Conservation (phyloP, 345 rosid genomes). For the Combretum micranthum region DNA sequence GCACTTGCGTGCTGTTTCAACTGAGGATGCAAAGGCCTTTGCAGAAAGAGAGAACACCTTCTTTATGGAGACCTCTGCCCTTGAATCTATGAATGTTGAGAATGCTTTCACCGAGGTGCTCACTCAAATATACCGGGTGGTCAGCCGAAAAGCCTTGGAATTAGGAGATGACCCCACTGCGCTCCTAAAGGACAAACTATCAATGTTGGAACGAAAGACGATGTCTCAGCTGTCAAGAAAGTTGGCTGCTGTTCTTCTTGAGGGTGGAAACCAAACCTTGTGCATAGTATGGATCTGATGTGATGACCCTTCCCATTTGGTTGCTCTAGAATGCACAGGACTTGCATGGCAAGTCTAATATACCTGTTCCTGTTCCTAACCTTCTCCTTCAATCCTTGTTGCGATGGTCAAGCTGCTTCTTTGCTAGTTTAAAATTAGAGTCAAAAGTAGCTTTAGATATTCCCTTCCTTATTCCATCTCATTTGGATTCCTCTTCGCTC, state of each 20-base stretch:
- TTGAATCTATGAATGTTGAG: conserved; percentile 74
- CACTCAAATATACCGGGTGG: conserved; percentile 70
- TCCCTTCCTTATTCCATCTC: no score
- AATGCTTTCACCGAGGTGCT: conserved; percentile 77
- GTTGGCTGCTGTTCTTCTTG: conserved; percentile 59
- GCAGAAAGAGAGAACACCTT: conserved; percentile 67
- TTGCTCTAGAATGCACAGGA: background rate
- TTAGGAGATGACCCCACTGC: conserved; percentile 56
- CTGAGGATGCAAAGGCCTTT: conserved; percentile 60
- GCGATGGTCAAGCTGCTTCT: no score
- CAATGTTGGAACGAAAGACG: conserved; percentile 56
- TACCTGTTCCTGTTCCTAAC: no score
- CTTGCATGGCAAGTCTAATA: no score
- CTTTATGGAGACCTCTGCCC: conserved; percentile 93
- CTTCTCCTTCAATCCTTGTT: no score
- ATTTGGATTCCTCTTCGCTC: no score
- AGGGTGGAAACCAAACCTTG: background rate
- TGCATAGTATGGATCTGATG: background rate
- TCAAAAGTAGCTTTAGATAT: no score
- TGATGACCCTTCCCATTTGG: background rate
- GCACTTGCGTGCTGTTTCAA: conserved; percentile 71
- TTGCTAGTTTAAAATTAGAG: no score
- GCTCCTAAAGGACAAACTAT: conserved; percentile 67
- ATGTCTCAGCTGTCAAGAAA: conserved; percentile 66
- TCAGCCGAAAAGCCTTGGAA: conserved; percentile 60